Base-by-base conservation (phyloP, 2,329 filamentous ascomycete species). In the Aspergillus tamarii region DNA sequence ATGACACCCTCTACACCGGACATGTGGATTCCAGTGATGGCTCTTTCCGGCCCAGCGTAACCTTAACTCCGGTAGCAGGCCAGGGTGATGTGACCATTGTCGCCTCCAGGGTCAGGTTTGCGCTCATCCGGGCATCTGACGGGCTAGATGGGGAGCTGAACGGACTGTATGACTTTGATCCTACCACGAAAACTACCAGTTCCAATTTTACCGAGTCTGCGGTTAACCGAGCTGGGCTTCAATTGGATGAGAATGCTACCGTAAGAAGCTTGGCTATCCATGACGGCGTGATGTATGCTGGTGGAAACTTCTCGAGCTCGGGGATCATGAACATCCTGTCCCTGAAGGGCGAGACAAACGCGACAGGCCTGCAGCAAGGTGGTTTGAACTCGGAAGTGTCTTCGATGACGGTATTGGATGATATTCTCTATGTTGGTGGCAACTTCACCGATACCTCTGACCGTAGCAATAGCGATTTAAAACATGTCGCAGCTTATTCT, bases 1-100 rank as follows among this genome's bases (percentile, higher is more conserved):
- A 96, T 74, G 95, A 99, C 74, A 89, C 92, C 69, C 89, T 99
- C 63, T 97, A 93, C 79, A 91, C 90, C 68, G 95, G 94, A 54
- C 88, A 88, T 68, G 88, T 99, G 60, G 93, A 98, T 74, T 89
- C 89, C 60, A 88, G 86, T 59, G 89, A 87, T 11, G 82, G 81
- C 66, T 86, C 85, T 23, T 97, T 97, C 83, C 89, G 89, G 48
- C 93, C 94, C 16, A 87, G 87, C 5, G 88, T 99, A 59, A 96
- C 91, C 0, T 81, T 99, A 52, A 85, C 88, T 0, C 91, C 94
- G 5, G 82, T 88, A 26, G 76, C 84, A 36, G 88, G 86, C 45
- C 79, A 88, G 39, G 79, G 84, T 2, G 83, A 86, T 61, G 82
- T 95, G 74, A 91, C 90, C 1, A 82, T 98, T 67, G 95, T 99